Conservation (phyloP, 352 stramenopile genomes). For the Phytophthora syringae region DNA sequence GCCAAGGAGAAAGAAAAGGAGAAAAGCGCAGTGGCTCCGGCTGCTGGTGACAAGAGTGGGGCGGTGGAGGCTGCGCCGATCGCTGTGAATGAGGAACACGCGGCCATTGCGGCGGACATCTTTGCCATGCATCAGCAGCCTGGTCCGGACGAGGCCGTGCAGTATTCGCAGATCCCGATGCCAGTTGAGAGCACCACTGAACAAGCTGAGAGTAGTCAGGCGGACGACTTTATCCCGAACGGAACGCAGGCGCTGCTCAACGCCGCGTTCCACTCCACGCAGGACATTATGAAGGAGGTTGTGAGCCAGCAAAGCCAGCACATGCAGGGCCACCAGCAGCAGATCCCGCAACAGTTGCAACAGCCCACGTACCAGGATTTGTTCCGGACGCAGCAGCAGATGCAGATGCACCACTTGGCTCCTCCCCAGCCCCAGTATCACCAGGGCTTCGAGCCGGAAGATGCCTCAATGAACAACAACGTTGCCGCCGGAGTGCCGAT, state of each 20-base stretch:
- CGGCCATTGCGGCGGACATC: slow-evolving; percentile 43
- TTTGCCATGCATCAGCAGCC: slow-evolving; percentile 49
- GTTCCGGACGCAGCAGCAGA: slow-evolving; percentile 40
- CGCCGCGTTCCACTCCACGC: slow-evolving; percentile 73
- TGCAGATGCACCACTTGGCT: slow-evolving; percentile 45
- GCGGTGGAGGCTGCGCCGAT: slow-evolving; percentile 8
- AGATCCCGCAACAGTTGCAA: slow-evolving; percentile 45
- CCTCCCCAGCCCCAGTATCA: slow-evolving; percentile 47
- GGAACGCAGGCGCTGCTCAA: slow-evolving; percentile 73
- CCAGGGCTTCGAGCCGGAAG: slow-evolving; percentile 72
- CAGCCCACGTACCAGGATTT: slow-evolving; percentile 43
- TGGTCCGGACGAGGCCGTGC: slow-evolving; percentile 25
- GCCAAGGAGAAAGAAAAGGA: slow-evolving; percentile 46
- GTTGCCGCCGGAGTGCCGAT: slow-evolving; percentile 36
- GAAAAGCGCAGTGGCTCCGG: slow-evolving; percentile 17
- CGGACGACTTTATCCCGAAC: slow-evolving; percentile 50
- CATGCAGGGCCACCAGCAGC: slow-evolving; percentile 36
- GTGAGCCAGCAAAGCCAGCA: slow-evolving; percentile 58
- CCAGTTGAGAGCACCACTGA: slow-evolving; percentile 18
- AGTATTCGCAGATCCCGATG: slow-evolving; percentile 31
- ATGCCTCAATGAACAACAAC: slow-evolving; percentile 34
- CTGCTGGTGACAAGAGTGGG: slow-evolving; percentile 23
- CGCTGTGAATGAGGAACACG: slow-evolving; percentile 40
- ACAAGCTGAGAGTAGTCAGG: slow-evolving; percentile 20
- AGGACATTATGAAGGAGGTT: slow-evolving; percentile 79